These are phyloP conservation scores for Cutaneotrichosporon mucoides DNA, from an alignment of 1,284 basidiomycete genomes.

Conservation along the genomic window DNA sequence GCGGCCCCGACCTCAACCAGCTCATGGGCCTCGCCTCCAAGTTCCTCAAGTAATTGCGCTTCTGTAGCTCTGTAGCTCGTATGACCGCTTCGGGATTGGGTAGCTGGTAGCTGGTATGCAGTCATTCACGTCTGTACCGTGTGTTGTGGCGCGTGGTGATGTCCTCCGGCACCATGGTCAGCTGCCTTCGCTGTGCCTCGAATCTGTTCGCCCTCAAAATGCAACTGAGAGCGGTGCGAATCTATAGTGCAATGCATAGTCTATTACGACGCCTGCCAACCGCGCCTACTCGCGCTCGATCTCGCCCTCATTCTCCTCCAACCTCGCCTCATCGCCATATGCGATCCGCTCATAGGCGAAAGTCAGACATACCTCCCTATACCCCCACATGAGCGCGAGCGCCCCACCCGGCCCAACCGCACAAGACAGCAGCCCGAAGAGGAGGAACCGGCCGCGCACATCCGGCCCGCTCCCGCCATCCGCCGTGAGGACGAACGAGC, in stretches of 20 bases:
- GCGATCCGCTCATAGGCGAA: neutral
- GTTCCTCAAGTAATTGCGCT: slow-evolving; percentile 14
- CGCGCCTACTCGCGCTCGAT: neutral
- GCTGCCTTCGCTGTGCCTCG: too few species aligned
- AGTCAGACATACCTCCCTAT: neutral
- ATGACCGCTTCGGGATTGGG: too few species aligned
- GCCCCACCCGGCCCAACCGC: neutral
- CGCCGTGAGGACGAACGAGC: neutral
- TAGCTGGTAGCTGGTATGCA: too few species aligned
- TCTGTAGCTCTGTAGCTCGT: too few species aligned
- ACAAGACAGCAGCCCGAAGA: neutral
- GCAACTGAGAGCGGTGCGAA: too few species aligned
- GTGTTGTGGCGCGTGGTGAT: too few species aligned
- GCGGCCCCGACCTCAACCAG: slow-evolving; percentile 46
- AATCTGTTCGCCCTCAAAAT: too few species aligned
- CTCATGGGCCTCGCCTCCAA: slow-evolving; percentile 51
- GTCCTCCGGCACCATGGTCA: too few species aligned
- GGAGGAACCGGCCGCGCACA: neutral
- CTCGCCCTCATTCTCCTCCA: neutral
- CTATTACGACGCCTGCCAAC: too few species aligned
- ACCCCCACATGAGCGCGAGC: neutral
- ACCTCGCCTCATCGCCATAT: neutral
- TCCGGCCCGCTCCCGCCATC: neutral
- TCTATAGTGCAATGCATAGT: too few species aligned
- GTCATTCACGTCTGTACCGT: too few species aligned